Conservation (phyloP, 805 yeast species). For the Saccharomycopsis fodiens region DNA sequence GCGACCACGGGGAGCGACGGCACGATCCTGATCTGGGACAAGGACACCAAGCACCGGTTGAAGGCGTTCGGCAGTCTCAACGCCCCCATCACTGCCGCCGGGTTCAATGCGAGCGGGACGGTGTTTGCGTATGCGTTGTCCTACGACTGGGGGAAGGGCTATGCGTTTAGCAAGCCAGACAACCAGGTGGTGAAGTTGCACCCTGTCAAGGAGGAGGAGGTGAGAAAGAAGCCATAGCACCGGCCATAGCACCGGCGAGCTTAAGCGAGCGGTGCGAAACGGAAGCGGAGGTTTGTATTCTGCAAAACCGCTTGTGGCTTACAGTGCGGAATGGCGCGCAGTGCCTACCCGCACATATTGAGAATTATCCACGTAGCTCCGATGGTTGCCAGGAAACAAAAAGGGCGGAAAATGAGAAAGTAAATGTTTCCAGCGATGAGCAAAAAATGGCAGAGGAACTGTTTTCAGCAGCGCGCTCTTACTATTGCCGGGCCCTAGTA, state of each 20-base stretch:
- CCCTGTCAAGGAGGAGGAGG: slow-evolving; percentile 79
- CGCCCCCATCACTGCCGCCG: slow-evolving; percentile 64
- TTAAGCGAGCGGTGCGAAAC: too few relatives aligned
- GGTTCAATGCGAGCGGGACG: slow-evolving; percentile 76
- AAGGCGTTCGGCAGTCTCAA: slow-evolving; percentile 67
- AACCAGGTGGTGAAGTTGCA: slow-evolving; percentile 79
- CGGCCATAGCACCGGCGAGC: too few relatives aligned
- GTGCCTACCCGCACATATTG: not conserved
- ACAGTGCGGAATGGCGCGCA: too few relatives aligned
- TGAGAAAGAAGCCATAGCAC: slow-evolving; percentile 23
- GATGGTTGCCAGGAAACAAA: not conserved
- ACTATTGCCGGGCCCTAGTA: too few relatives aligned
- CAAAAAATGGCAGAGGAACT: too few relatives aligned
- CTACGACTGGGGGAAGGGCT: slow-evolving; percentile 95
- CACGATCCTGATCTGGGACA: slow-evolving; percentile 91
- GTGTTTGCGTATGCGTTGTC: slow-evolving; percentile 87
- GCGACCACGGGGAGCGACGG: slow-evolving; percentile 96
- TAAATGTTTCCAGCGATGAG: too few relatives aligned
- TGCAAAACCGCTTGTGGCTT: not conserved
- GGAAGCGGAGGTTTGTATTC: too few relatives aligned
- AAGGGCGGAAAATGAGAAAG: not conserved
- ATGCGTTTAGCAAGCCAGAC: slow-evolving; percentile 66
- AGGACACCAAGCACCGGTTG: slow-evolving; percentile 80
- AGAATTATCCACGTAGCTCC: not conserved
- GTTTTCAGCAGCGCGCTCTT: too few relatives aligned